Percentiles rank a stretch among this genome's conserved stretches.
phyloP scores from a whole-genome alignment of 73 alveolate species.

The Diophrys sp. region DNA sequence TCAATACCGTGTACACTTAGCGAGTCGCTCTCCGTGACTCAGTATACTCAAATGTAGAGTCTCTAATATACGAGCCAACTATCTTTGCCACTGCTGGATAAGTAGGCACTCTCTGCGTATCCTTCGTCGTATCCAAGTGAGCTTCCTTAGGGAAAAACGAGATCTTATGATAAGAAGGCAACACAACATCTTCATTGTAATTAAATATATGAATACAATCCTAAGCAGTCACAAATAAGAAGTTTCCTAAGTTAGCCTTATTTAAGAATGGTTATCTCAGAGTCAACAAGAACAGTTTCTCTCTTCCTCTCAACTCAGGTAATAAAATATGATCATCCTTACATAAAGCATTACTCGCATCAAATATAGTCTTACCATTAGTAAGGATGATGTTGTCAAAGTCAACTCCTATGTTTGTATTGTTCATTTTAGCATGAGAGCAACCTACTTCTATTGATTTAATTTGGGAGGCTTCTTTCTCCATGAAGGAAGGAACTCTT shows the following conservation, averaged over 20 bases:
- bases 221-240: not conserved
- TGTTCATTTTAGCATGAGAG: not conserved
- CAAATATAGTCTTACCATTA: not conserved
- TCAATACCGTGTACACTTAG: not conserved
- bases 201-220: not conserved
- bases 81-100: not conserved
- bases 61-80: not conserved
- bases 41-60: not conserved
- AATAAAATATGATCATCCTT: not conserved
- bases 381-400: too few relatives aligned
- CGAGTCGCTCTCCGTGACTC: not conserved
- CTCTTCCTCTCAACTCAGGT: not conserved
- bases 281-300: not conserved
- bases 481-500: too few relatives aligned
- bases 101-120: not conserved
- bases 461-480: too few relatives aligned
- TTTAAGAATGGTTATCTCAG: not conserved
- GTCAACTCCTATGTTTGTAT: not conserved
- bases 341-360: not conserved
- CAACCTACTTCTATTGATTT: too few relatives aligned
- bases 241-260: not conserved
- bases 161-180: not conserved
- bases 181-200: not conserved
- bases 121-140: not conserved
- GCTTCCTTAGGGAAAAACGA: not conserved